Percentiles rank a stretch among this genome's conserved stretches.
Conservation (phyloP, 176 grass and related monocot species). For the Puya raimondii region DNA sequence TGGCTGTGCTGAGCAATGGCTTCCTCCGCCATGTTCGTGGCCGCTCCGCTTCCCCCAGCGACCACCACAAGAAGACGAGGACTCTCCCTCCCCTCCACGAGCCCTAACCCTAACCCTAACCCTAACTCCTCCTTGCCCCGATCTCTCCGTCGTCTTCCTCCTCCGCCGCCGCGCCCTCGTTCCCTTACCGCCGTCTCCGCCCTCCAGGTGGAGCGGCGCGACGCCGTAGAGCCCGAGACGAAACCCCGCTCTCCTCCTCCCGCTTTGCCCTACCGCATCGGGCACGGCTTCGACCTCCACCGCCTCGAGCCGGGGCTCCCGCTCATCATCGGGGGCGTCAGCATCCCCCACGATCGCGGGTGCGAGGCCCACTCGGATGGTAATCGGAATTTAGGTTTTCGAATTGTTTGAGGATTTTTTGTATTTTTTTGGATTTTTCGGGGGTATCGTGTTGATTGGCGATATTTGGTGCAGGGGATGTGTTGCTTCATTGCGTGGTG, state of each 20-base stretch:
- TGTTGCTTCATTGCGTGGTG: conserved; percentile 95
- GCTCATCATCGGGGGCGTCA: conserved; percentile 92
- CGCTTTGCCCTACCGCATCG: conserved; percentile 75
- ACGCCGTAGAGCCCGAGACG: conserved; percentile 29
- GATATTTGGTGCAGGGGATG: conserved; percentile 50
- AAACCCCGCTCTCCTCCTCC: conserved; percentile 31
- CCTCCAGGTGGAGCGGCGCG: conserved; percentile 57
- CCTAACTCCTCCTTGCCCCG: neutral
- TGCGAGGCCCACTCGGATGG: conserved; percentile 96
- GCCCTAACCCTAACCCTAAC: neutral
- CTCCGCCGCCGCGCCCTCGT: conserved; percentile 6
- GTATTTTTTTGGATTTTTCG: neutral
- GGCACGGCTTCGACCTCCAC: conserved; percentile 96
- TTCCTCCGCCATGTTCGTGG: conserved; percentile 37
- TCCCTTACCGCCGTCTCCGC: conserved; percentile 29
- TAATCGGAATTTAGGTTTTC: conserved; percentile 9
- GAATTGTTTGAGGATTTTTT: neutral
- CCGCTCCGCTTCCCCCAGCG: conserved; percentile 26
- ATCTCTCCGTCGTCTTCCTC: neutral
- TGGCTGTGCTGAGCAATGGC: conserved; percentile 28
- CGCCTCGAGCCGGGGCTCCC: conserved; percentile 85
- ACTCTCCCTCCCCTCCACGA: neutral
- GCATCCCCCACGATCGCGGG: conserved; percentile 90
- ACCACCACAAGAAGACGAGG: conserved; percentile 16
- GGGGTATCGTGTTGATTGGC: conserved; percentile 3